A percentile compares a stretch with the other conserved stretches of the same genome.
phyloP scores from a whole-genome alignment of 164 flowering plant genomes.

The Platanus orientalis region DNA sequence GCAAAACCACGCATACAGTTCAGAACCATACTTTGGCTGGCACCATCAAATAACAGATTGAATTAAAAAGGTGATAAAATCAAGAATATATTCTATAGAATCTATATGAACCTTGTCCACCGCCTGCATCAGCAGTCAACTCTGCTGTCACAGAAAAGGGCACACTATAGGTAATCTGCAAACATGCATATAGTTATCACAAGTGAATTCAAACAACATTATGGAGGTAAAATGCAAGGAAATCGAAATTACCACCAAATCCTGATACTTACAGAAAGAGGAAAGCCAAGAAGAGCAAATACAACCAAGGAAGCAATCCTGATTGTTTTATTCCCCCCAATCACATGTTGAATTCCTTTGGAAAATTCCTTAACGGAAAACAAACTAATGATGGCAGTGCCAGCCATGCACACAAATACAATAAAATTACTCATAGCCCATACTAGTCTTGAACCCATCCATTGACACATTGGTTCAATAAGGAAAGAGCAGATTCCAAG shows the following conservation, averaged over 20 bases:
- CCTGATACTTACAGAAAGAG: constrained; percentile 72
- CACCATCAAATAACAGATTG: constrained; percentile 2
- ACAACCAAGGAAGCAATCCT: constrained; percentile 67
- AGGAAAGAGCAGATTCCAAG: constrained; percentile 89
- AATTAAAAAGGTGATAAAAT: constrained; percentile 5
- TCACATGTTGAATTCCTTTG: constrained; percentile 52
- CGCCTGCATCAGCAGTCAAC: constrained; percentile 90
- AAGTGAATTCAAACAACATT: not conserved
- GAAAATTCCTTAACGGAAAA: constrained; percentile 51
- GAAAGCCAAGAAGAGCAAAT: constrained; percentile 88
- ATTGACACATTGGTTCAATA: constrained; percentile 86
- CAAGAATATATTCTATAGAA: not conserved
- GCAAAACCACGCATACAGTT: constrained; percentile 15
- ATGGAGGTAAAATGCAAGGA: not conserved
- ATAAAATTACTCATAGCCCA: constrained; percentile 93
- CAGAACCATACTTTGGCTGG: constrained; percentile 6
- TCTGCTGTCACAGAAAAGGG: constrained; percentile 93
- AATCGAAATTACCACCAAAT: not conserved
- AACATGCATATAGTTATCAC: constrained; percentile 1
- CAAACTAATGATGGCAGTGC: constrained; percentile 79
- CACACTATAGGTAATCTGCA: constrained; percentile 90
- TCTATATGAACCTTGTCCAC: constrained; percentile 83
- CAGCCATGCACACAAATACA: constrained; percentile 89
- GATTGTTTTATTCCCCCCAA: constrained; percentile 44
- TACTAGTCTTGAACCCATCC: constrained; percentile 73